Base-by-base conservation (phyloP, 1,284 basidiomycete species). In the Xerocomus nothofagi region DNA sequence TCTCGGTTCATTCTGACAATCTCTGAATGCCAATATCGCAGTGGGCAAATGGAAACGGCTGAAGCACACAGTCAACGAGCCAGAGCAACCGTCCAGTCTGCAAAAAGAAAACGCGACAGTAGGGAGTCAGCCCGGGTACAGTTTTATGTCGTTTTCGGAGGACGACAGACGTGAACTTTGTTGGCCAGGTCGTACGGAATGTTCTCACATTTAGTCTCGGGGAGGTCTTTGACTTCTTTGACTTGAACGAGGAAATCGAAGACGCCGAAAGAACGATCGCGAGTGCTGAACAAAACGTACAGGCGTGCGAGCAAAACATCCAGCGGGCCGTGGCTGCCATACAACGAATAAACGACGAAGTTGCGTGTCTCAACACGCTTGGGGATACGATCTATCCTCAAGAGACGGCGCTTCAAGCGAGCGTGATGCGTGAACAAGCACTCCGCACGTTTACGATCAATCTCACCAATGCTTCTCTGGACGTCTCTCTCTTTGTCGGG, bases 171-270 rank as follows among this genome's bases (percentile, higher is more conserved):
- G 3, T 18, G 8, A 3, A 44, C 14, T 12, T 10, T 27, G 18
- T 23, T 21, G 4, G 30, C 26, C 26, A 59, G 57, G 32, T 47
- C 23, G 41, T 59, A 6, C 55, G 57, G 4, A 59, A 57, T 17
- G 1, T 57, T 5, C 11, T 57, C 21, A 57, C 57, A 8, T 20
- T 57, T 29, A 57, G 55, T 34, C 12, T 57, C 5, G 55, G 55
- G 3, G 57, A 57, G 11, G 37, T 30, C 4, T 57, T 57, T 3
- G 55, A 59, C 26, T 21, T 57, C 44, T 53, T 53, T 20, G 48
- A 59, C 39, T 20, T 57, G 37, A 59, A 57, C 26, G 45, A 57
- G 38, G 57, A 59, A 7, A 57, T 59, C n/a, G 42, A 45, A 7
- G 18, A 18, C 2, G 54, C 57, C 1, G 49, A 48, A 21, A 33